These are phyloP conservation scores for Ascoidea tarda DNA, from an alignment of 805 yeast species.

Conservation along the genomic window DNA sequence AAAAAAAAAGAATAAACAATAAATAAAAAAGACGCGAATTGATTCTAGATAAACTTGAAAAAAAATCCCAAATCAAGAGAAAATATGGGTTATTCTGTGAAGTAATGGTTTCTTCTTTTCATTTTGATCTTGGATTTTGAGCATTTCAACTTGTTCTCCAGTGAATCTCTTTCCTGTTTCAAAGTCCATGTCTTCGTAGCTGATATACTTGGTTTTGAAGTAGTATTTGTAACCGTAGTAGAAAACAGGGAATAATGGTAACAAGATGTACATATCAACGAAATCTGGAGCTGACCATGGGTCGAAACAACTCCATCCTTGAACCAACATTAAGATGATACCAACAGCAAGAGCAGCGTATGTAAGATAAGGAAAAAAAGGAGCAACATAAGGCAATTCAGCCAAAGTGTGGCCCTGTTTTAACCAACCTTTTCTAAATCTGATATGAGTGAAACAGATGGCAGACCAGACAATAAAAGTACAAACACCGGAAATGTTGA, in stretches of 20 bases:
- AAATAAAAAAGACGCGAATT: too few relatives aligned
- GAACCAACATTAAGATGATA: slow-evolving; percentile 30
- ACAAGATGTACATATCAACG: slow-evolving; percentile 31
- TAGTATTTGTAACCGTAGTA: slow-evolving; percentile 27
- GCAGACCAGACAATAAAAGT: slow-evolving; percentile 37
- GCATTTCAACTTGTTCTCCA: too few relatives aligned
- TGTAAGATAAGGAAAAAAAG: slow-evolving; percentile 40
- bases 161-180: slow-evolving; percentile 20
- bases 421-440: slow-evolving; percentile 32
- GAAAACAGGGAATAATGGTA: slow-evolving; percentile 30
- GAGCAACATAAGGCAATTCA: slow-evolving; percentile 24
- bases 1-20: too few relatives aligned
- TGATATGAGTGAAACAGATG: slow-evolving; percentile 32
- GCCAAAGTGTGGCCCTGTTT: slow-evolving; percentile 24
- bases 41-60: too few relatives aligned
- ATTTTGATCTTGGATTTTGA: too few relatives aligned
- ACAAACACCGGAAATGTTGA: slow-evolving; percentile 36
- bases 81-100: too few relatives aligned
- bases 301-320: slow-evolving; percentile 36
- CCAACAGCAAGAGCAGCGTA: slow-evolving; percentile 30
- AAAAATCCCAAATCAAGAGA: too few relatives aligned
- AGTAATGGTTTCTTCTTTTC: too few relatives aligned
- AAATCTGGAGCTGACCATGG: slow-evolving; percentile 29
- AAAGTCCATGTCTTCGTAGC: slow-evolving; percentile 35
- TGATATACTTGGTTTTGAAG: slow-evolving; percentile 28